Evolutionary conservation across 139 green algal species (phyloP), one percentile per base, ranked within the genome.

Genomic region (Marvania coccoides): DNA sequence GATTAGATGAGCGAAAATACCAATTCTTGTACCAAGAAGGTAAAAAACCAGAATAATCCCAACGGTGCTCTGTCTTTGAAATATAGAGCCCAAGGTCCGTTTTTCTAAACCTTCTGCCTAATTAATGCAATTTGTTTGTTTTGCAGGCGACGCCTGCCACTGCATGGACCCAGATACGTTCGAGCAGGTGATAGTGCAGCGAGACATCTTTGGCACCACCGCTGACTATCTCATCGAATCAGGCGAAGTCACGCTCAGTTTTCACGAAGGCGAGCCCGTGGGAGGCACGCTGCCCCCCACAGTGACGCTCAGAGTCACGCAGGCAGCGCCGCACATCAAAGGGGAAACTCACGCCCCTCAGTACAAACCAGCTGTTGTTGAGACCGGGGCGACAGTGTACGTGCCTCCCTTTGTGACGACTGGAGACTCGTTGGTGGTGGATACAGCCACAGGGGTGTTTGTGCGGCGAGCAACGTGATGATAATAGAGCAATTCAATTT

Each of bases 1-100:
- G 68, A 2, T 26, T 83, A 40, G 76, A 83, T 24, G 63, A 65
- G 3, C 48, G 63, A 14, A 63, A 15, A 26, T 75, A 56, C 40
- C 62, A 71, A 62, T 82, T 48, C 47, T 39, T 83, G 3, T 83
- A 83, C 38, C 38, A 14, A 38, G 76, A 83, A 45, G 75, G 70
- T 76, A 29, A 23, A n/a, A n/a, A n/a, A n/a, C n/a, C n/a, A n/a
- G n/a, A n/a, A n/a, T n/a, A n/a, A n/a, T n/a, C n/a, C n/a, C n/a
- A n/a, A n/a, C n/a, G n/a, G n/a, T n/a, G n/a, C n/a, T n/a, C n/a
- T n/a, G n/a, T n/a, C n/a, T n/a, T n/a, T n/a, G n/a, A n/a, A n/a
- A n/a, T n/a, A n/a, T n/a, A n/a, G n/a, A n/a, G n/a, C n/a, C n/a
- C n/a, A n/a, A n/a, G n/a, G n/a, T n/a, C n/a, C n/a, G n/a, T n/a